phyloP scores from a whole-genome alignment of 129 eudicot species.

The Apium graveolens region DNA sequence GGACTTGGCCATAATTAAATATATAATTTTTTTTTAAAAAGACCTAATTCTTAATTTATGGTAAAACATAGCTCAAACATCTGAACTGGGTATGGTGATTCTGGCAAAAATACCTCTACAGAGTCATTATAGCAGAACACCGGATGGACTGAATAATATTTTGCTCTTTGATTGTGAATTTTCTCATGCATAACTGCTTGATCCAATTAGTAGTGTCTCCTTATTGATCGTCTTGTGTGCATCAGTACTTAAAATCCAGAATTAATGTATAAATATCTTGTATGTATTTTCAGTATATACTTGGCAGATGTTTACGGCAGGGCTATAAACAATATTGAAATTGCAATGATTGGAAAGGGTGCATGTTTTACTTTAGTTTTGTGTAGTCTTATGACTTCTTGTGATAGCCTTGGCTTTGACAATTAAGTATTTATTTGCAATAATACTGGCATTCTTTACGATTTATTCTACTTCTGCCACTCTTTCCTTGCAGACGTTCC shows the following conservation, averaged over 20 bases:
- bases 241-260: background rate
- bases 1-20: too few species aligned
- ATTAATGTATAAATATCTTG: background rate
- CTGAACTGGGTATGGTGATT: background rate
- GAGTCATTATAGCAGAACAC: background rate
- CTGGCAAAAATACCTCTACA: background rate
- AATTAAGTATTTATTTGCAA: background rate
- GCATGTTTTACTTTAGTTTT: background rate
- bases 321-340: background rate
- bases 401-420: background rate
- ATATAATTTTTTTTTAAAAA: too few species aligned
- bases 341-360: background rate
- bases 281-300: background rate
- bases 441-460: background rate
- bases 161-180: background rate
- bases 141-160: background rate
- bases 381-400: background rate
- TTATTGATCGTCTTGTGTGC: background rate
- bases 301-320: background rate
- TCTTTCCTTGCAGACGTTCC: constrained; percentile 57
- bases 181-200: background rate
- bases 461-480: background rate
- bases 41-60: too few species aligned
- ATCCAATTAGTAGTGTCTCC: background rate
- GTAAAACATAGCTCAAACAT: too few species aligned